A percentile compares a stretch with the other conserved stretches of the same genome.
Evolutionary conservation across 371 early-diverging fungal species (phyloP).

Genomic region (Dinochytrium kinnereticum): DNA sequence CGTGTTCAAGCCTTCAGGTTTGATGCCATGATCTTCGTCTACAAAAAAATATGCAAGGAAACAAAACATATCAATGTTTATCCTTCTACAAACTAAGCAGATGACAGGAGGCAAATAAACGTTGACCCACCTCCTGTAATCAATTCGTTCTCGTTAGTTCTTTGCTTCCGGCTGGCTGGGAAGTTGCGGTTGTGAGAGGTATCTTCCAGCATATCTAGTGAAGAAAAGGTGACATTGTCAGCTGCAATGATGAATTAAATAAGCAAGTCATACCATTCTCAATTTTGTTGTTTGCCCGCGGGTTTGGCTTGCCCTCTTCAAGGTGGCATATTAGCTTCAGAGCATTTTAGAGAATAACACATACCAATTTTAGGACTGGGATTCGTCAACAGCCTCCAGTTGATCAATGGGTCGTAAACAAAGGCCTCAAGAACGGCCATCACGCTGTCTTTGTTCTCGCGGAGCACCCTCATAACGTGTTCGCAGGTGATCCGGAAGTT

Average conservation of each 20-base stretch:
- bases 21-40: conserved; percentile 60
- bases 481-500: conserved; percentile 95
- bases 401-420: conserved; percentile 97
- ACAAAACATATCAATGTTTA: conserved; percentile 23
- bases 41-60: conserved; percentile 1
- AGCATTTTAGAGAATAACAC: not conserved
- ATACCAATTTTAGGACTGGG: conserved; percentile 52
- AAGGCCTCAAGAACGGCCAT: conserved; percentile 99
- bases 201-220: conserved; percentile 38
- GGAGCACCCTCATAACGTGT: conserved; percentile 94
- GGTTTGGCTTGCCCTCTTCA: conserved; percentile 37
- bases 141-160: conserved; percentile 50
- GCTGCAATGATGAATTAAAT: not conserved
- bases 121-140: conserved; percentile 30
- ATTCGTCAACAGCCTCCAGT: conserved; percentile 76
- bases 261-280: conserved; percentile 34
- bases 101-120: not conserved
- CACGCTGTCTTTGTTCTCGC: conserved; percentile 94
- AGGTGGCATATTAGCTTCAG: not conserved
- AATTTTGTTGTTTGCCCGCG: conserved; percentile 35
- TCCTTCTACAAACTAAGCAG: not conserved
- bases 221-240: not conserved
- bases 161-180: conserved; percentile 49
- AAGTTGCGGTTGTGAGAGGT: conserved; percentile 31
- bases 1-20: conserved; percentile 62